Evolutionary conservation across 495 filamentous ascomycete species (phyloP), one percentile per base, ranked within the genome.

Genomic region (Cercophora newfieldiana): DNA sequence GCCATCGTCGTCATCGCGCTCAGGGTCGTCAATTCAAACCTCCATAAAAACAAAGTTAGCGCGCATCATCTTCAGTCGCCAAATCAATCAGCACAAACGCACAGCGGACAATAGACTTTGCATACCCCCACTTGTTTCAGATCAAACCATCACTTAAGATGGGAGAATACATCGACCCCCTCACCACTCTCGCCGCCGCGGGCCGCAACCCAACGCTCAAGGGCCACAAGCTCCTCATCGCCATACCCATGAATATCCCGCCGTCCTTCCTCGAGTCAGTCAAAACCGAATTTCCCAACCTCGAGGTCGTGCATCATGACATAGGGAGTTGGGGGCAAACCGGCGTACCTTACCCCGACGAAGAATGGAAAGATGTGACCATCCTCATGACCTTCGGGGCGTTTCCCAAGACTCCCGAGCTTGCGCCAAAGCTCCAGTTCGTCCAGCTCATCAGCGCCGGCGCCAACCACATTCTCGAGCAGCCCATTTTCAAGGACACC

Each of bases 381-480:
- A 79, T 93, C 24, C 79, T 92, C 12, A 75, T 86, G 48, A 91
- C 90, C 0, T 83, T 88, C 21, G 72, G 75, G 16, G 68, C 80
- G 58, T 74, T 93, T 24, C 77, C 79, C 5, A 72, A n/a, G n/a
- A n/a, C 77, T 14, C 71, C 76, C 0, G 73, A 80, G 19, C 66
- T 81, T n/a, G 81, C 77, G 0, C 83, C 80, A 10, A 87, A 88
- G 26, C 75, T 94, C 30, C 84, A 90, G 68, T 75, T 92, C 51
- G 86, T 96, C 37, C 93, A 97, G 68, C 81, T 92, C 25, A 82
- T 87, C 71, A 89, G 85, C 53, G 92, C 93, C 5, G 93, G 93
- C 1, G 83, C 86, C 12, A 91, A 96, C 71, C 88, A 88, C 64
- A 68, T 93, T 7, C 61, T 86, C 28, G 69, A 86, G 3, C 69